phyloP scores from a whole-genome alignment of 176 grass and related monocot species.

The Microstegium vimineum region DNA sequence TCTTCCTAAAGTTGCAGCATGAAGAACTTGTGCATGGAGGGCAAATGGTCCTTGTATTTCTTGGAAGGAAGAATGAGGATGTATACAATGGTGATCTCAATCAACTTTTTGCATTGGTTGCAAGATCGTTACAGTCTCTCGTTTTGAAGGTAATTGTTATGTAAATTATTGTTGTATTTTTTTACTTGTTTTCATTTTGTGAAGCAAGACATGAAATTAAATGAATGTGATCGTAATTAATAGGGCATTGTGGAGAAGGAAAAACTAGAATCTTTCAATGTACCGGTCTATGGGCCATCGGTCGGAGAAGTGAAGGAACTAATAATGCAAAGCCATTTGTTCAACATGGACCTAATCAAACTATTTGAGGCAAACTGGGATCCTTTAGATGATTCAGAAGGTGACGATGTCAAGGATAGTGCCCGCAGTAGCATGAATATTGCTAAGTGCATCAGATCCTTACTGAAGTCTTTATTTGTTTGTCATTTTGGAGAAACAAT shows the following conservation, averaged over 20 bases:
- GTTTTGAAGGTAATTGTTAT: conserved; percentile 8
- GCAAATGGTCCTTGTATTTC: conserved; percentile 35
- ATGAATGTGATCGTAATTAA: neutral
- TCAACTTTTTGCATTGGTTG: neutral
- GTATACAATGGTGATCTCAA: neutral
- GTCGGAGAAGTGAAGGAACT: neutral
- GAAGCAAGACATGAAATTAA: neutral
- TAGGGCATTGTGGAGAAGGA: neutral
- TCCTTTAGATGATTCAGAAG: neutral
- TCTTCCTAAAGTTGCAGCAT: conserved; percentile 31
- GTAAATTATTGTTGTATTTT: neutral
- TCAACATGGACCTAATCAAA: too few species aligned
- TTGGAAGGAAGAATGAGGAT: conserved; percentile 13
- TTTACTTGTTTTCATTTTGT: neutral
- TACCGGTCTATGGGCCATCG: neutral
- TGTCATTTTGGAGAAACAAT: neutral
- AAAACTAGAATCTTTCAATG: neutral
- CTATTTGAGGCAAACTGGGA: too few species aligned
- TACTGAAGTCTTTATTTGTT: neutral
- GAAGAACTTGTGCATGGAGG: conserved; percentile 34
- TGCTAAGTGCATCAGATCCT: neutral
- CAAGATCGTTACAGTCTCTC: neutral
- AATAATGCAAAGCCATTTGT: too few species aligned
- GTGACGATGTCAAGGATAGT: neutral
- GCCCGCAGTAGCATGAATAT: neutral